These are phyloP conservation scores for Filobasidium floriforme DNA, from an alignment of 768 basidiomycete species.

Conservation along the genomic window DNA sequence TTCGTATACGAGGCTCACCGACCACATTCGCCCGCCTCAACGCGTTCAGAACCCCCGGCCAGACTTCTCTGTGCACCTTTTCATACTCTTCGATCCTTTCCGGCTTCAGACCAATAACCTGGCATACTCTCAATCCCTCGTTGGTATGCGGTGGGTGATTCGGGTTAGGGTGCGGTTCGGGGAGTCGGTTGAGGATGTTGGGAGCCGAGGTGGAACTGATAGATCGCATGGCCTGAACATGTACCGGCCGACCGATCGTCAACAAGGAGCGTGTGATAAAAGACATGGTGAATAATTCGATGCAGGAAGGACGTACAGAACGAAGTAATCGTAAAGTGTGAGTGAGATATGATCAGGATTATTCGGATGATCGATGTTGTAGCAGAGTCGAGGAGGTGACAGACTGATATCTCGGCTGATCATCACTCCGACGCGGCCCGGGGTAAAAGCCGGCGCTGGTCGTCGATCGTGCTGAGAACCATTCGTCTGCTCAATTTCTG, in stretches of 20 bases:
- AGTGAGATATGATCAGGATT: not conserved
- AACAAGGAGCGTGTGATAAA: not conserved
- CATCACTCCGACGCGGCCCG: too few relatives aligned
- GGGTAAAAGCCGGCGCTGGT: too few relatives aligned
- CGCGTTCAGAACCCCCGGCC: slow-evolving; percentile 62
- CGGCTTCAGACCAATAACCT: slow-evolving; percentile 59
- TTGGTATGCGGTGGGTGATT: slow-evolving; percentile 32
- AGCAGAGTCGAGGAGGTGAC: too few relatives aligned
- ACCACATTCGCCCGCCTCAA: slow-evolving; percentile 58
- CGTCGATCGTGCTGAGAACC: too few relatives aligned
- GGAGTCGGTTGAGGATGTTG: not conserved
- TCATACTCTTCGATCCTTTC: slow-evolving; percentile 46
- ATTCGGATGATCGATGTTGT: not conserved
- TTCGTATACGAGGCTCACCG: too few relatives aligned
- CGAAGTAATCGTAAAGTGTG: not conserved
- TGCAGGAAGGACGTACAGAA: not conserved
- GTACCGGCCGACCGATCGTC: not conserved
- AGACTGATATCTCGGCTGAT: too few relatives aligned
- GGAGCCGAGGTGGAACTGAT: not conserved
- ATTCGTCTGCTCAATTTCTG: too few relatives aligned
- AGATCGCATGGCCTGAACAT: not conserved
- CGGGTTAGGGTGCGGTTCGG: slow-evolving; percentile 9
- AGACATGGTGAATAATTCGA: not conserved
- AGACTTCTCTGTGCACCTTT: slow-evolving; percentile 54
- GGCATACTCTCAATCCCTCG: slow-evolving; percentile 54